Percentiles rank a stretch among this genome's conserved stretches.
These are phyloP conservation scores for Emericellopsis atlantica DNA, from an alignment of 2,329 filamentous ascomycete genomes.

Conservation along the genomic window DNA sequence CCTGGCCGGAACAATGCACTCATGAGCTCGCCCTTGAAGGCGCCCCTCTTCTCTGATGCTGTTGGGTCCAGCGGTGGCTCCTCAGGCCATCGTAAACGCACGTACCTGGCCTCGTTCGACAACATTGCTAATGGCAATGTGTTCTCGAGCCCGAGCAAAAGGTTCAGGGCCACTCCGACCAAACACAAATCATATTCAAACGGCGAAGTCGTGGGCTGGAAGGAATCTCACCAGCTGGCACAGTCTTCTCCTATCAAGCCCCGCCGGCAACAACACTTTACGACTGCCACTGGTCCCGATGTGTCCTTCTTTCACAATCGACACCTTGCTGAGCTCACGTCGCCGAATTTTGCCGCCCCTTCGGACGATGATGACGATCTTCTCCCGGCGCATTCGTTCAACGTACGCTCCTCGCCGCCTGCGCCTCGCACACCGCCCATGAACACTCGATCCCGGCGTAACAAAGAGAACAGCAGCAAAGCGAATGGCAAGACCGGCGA, in stretches of 20 bases:
- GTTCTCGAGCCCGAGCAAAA: conserved; percentile 50
- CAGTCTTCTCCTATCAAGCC: conserved; percentile 81
- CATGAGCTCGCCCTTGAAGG: conserved; percentile 77
- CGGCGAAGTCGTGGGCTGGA: conserved; percentile 51
- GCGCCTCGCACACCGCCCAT: conserved; percentile 65
- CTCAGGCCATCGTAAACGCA: conserved; percentile 52
- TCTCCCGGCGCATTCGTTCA: conserved; percentile 65
- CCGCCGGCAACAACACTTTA: conserved; percentile 62
- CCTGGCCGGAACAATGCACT: conserved; percentile 36
- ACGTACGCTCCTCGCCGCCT: conserved; percentile 56
- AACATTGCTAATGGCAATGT: conserved; percentile 13
- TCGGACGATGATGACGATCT: conserved; percentile 78
- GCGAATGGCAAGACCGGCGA: conserved; percentile 35
- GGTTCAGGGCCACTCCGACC: conserved; percentile 53
- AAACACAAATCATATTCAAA: conserved; percentile 41
- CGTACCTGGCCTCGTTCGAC: conserved; percentile 47
- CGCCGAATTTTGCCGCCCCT: conserved; percentile 47
- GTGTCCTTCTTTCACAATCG: conserved; percentile 68
- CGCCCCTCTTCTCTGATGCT: conserved; percentile 74
- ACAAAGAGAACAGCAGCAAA: conserved; percentile 25
- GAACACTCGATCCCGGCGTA: conserved; percentile 37
- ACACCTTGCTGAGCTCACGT: conserved; percentile 43
- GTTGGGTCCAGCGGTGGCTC: conserved; percentile 58
- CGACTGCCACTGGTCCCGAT: conserved; percentile 55
- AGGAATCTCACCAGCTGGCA: conserved; percentile 60